Evolutionary conservation across 2,329 filamentous ascomycete genomes (phyloP), one percentile per base, ranked within the genome.

Genomic region (Colletotrichum liriopes): DNA sequence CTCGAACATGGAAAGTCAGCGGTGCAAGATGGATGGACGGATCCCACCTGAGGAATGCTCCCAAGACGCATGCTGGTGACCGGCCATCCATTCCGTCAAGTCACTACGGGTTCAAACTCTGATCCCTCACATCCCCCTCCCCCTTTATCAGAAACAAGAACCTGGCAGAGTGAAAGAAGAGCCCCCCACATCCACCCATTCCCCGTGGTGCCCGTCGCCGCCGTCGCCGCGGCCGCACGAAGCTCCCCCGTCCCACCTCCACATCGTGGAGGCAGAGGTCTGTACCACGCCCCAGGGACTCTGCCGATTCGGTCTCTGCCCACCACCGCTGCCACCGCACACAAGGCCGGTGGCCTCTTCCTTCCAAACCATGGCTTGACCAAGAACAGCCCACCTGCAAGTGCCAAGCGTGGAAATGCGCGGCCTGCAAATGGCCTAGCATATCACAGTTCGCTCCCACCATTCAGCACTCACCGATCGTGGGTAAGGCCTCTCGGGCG

Each of bases 401-500:
- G 49, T 59, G 18, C 16, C 26, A 37, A 37, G 16, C 26, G 32
- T n/a, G 41, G 43, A 8, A 20, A 32, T 20, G 32, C 39, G 9
- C 11, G 37, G 35, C 58, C 29, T 49, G 59, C 43, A 51, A 23
- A 51, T 4, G 18, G 59, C 32, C 29, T 51, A 37, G 59, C 43
- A 23, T 49, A 23, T 2, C 37, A 29, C 37, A 12, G 18, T 54
- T 35, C n/a, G 32, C 45, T 6, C 39, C 47, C 5, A 49, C 69
- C 69, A 72, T 16, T 69, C 69, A 72, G 43, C n/a, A n/a, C 2
- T 39, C 65, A 8, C 51, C 69, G 52, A 72, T 72, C 59, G 59
- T 72, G 69, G 69, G 65, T 72, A 60, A 64, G 69, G 69, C 32
- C 65, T 69, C 69, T 64, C 69, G 59, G 65, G 69, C 69, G 69